Evolutionary conservation across 257 asterid genomes (phyloP).

Genomic region (Ehretia macrophylla): DNA sequence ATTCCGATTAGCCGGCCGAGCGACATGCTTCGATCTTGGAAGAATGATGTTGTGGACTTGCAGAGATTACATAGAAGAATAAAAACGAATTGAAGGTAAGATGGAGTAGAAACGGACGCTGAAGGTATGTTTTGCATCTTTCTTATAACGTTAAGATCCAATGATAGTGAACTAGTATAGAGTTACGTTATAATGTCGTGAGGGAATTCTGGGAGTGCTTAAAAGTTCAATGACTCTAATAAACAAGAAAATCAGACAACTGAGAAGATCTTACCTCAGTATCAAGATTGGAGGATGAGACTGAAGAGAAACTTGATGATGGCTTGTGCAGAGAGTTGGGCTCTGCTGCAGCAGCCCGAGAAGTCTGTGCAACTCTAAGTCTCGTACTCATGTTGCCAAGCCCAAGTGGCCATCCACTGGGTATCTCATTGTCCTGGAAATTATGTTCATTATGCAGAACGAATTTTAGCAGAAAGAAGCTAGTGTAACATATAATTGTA

Average conservation of each 20-base stretch:
- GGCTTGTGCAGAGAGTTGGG: slow-evolving; percentile 5
- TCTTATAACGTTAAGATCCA: no score
- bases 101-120: no score
- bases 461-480: no score
- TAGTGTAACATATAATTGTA: no score
- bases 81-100: not conserved
- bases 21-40: slow-evolving; percentile 53
- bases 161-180: no score
- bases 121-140: no score
- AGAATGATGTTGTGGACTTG: slow-evolving; percentile 71
- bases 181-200: no score
- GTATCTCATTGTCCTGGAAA: slow-evolving; percentile 22
- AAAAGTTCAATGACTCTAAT: no score
- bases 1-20: slow-evolving; percentile 66
- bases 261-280: slow-evolving; percentile 33
- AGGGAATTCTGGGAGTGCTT: no score
- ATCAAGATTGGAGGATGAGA: slow-evolving; percentile 61
- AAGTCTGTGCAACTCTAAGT: slow-evolving; percentile 20
- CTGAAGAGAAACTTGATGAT: slow-evolving; percentile 48
- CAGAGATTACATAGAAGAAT: no score
- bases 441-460: not conserved
- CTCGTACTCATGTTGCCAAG: slow-evolving; percentile 47
- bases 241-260: no score
- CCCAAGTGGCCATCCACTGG: slow-evolving; percentile 71
- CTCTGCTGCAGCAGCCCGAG: slow-evolving; percentile 12